phyloP scores from a whole-genome alignment of 1,284 basidiomycete species.

The Taiwanofungus camphoratus region DNA sequence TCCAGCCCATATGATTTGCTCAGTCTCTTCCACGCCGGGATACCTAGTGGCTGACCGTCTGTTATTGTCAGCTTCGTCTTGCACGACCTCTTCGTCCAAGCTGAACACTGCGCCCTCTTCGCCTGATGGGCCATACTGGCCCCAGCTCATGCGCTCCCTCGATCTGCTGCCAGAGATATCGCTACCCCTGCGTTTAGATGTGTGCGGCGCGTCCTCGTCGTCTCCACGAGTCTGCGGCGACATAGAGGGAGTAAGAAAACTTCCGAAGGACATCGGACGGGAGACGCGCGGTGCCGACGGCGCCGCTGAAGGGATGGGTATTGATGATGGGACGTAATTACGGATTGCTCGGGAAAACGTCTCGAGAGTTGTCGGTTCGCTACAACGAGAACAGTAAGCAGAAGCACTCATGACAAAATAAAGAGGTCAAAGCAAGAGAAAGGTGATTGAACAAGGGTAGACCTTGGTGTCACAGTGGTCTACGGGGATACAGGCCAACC shows the following conservation, averaged over 20 bases:
- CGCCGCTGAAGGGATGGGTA: constrained; percentile 40
- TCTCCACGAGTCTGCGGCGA: constrained; percentile 10
- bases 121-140: constrained; percentile 7
- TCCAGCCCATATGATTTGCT: constrained; percentile 28
- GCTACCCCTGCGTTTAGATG: constrained; percentile 18
- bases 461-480: not conserved
- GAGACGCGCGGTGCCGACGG: constrained; percentile 47
- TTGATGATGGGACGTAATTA: constrained; percentile 47
- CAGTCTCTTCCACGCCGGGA: constrained; percentile 22
- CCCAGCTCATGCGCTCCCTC: constrained; percentile 11
- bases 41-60: constrained; percentile 19
- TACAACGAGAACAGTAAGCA: constrained; percentile 18
- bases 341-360: constrained; percentile 45
- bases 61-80: constrained; percentile 14
- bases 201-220: constrained; percentile 4
- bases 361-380: constrained; percentile 44
- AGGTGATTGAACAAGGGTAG: constrained; percentile 6
- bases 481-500: not conserved
- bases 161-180: constrained; percentile 13
- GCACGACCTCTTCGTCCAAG: constrained; percentile 25
- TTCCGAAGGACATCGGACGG: constrained; percentile 42
- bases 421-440: constrained; percentile 4
- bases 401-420: constrained; percentile 6
- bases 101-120: constrained; percentile 22
- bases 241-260: constrained; percentile 27